A percentile compares a stretch with the other conserved stretches of the same genome.
These are phyloP conservation scores for Penicillium palitans DNA, from an alignment of 2,329 filamentous ascomycete species.

Conservation along the genomic window DNA sequence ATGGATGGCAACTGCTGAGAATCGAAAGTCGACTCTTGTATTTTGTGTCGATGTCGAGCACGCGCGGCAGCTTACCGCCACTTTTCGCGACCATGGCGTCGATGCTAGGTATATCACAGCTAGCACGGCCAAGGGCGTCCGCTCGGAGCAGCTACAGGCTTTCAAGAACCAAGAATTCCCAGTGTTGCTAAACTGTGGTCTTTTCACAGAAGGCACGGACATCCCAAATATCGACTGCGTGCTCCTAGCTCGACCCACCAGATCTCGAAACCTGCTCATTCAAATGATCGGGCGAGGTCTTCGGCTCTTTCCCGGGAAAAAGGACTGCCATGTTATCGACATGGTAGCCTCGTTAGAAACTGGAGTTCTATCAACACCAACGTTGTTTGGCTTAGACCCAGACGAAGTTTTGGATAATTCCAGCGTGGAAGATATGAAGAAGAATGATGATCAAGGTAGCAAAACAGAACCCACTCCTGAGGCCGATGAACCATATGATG, in stretches of 20 bases:
- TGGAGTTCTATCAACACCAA: constrained; percentile 87
- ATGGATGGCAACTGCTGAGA: constrained; percentile 75
- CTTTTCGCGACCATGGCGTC: constrained; percentile 74
- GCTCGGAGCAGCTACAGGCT: constrained; percentile 68
- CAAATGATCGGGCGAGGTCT: constrained; percentile 98
- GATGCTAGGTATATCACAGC: constrained; percentile 87
- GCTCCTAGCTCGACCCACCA: constrained; percentile 80
- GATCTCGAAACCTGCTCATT: constrained; percentile 86
- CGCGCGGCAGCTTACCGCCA: constrained; percentile 69
- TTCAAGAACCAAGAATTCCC: constrained; percentile 78
- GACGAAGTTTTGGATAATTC: constrained; percentile 70
- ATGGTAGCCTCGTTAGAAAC: constrained; percentile 84
- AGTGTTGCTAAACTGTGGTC: constrained; percentile 89
- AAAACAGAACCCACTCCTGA: background rate
- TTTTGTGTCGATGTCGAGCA: constrained; percentile 93
- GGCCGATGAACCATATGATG: constrained; percentile 25
- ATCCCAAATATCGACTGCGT: constrained; percentile 97
- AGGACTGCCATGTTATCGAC: constrained; percentile 92
- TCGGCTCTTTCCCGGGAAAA: constrained; percentile 75
- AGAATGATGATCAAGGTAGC: constrained; percentile 43
- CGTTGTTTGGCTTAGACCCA: constrained; percentile 89
- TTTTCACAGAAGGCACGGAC: constrained; percentile 96
- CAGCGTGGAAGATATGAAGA: constrained; percentile 61
- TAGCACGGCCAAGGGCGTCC: constrained; percentile 68
- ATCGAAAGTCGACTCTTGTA: constrained; percentile 79